phyloP scores from a whole-genome alignment of 768 basidiomycete genomes.

The Pisolithus tinctorius region DNA sequence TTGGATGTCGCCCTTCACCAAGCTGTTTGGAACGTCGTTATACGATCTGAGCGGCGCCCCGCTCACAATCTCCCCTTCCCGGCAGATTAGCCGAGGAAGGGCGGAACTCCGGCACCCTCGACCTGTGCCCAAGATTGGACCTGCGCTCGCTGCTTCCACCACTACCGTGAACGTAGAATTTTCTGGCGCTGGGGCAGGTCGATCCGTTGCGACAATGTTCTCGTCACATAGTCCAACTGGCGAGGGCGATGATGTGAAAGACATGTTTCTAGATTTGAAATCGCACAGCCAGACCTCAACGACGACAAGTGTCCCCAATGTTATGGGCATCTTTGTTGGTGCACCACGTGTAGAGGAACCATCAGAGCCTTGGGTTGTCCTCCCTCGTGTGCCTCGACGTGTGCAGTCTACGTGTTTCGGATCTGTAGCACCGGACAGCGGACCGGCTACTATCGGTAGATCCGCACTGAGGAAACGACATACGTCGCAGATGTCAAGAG shows the following conservation, averaged over 20 bases:
- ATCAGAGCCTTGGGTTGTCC: constrained; percentile 68
- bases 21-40: constrained; percentile 53
- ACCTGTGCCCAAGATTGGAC: constrained; percentile 71
- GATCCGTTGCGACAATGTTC: constrained; percentile 43
- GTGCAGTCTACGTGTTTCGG: constrained; percentile 19
- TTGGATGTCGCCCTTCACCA: constrained; percentile 87
- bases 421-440: constrained; percentile 15
- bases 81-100: constrained; percentile 19
- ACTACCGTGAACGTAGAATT: constrained; percentile 98
- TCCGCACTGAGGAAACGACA: constrained; percentile 12
- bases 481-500: constrained; percentile 43
- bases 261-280: constrained; percentile 7
- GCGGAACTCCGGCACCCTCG: constrained; percentile 28
- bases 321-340: constrained; percentile 92
- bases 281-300: constrained; percentile 5
- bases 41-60: constrained; percentile 10
- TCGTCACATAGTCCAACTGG: constrained; percentile 20
- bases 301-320: constrained; percentile 24
- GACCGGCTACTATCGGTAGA: constrained; percentile 21
- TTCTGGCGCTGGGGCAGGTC: constrained; percentile 60
- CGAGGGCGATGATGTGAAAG: constrained; percentile 5
- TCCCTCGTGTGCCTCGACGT: constrained; percentile 38
- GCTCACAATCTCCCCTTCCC: constrained; percentile 17
- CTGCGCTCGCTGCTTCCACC: constrained; percentile 80
- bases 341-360: constrained; percentile 46